Evolutionary conservation across 108 stramenopile genomes (phyloP).

Genomic region (Conticribra weissflogii): DNA sequence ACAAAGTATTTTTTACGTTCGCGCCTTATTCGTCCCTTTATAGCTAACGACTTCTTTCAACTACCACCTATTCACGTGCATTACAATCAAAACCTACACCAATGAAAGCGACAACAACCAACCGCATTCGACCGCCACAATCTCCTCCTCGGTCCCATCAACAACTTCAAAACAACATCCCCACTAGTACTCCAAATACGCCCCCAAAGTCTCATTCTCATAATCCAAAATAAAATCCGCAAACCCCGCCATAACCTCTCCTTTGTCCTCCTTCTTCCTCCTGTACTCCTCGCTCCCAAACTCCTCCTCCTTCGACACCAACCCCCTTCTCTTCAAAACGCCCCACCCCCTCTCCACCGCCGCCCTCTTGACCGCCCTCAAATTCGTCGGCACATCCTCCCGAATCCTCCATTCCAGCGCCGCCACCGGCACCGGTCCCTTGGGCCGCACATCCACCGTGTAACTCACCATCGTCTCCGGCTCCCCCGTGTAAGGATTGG

Average conservation of each 20-base stretch:
- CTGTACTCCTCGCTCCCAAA: too few species aligned
- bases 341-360: slow-evolving; percentile 62
- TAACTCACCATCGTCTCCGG: slow-evolving; percentile 62
- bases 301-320: too few species aligned
- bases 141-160: too few species aligned
- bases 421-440: slow-evolving; percentile 72
- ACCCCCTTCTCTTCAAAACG: slow-evolving; percentile 27
- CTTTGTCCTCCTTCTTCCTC: too few species aligned
- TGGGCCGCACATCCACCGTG: slow-evolving; percentile 69
- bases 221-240: slow-evolving; percentile 53
- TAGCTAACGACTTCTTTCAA: too few species aligned
- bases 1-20: too few species aligned
- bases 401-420: slow-evolving; percentile 81
- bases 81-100: too few species aligned
- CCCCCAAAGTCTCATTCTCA: slow-evolving; percentile 49
- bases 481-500: slow-evolving; percentile 33
- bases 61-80: too few species aligned
- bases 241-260: slow-evolving; percentile 18
- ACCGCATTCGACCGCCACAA: too few species aligned
- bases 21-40: too few species aligned
- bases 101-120: too few species aligned
- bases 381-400: slow-evolving; percentile 78
- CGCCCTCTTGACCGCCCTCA: slow-evolving; percentile 68
- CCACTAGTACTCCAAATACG: slow-evolving; percentile 37
- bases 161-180: too few species aligned